phyloP scores from a whole-genome alignment of 1,284 basidiomycete genomes.

The Ceratobasidium sp. region DNA sequence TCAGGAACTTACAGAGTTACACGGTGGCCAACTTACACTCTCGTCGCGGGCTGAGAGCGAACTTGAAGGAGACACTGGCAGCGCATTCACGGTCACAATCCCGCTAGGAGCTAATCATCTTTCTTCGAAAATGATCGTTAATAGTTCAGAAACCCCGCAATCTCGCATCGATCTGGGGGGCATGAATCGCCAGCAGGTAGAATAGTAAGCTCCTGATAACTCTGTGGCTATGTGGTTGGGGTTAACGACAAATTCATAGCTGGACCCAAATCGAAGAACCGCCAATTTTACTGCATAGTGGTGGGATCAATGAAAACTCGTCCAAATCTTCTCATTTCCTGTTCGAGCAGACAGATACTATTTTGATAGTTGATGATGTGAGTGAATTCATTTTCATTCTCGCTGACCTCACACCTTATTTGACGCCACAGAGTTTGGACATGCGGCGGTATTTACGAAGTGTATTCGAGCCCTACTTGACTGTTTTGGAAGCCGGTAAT shows the following conservation, averaged over 20 bases:
- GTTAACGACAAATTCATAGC: too few relatives aligned
- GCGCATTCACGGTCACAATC: neutral
- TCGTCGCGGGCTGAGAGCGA: neutral
- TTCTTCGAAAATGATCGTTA: too few relatives aligned
- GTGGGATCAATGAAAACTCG: constrained; percentile 43
- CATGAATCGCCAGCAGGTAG: neutral
- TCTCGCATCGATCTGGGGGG: too few relatives aligned
- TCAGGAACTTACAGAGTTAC: constrained; percentile 51
- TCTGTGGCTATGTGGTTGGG: neutral
- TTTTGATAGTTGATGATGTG: constrained; percentile 47
- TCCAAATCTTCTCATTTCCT: constrained; percentile 43
- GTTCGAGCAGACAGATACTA: constrained; percentile 48
- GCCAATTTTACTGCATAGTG: constrained; percentile 23
- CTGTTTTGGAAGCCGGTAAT: neutral
- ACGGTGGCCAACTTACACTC: constrained; percentile 46
- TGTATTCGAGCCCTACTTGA: constrained; percentile 39
- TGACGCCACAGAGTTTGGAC: too few relatives aligned
- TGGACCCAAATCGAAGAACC: constrained; percentile 46
- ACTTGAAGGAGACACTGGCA: neutral
- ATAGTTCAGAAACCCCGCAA: too few relatives aligned
- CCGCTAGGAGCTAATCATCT: neutral
- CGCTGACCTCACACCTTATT: neutral
- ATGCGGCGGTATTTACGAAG: constrained; percentile 44
- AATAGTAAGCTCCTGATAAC: neutral
- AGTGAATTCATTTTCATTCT: too few relatives aligned